These are phyloP conservation scores for Artemisia argyi DNA, from an alignment of 129 eudicot species.

Conservation along the genomic window DNA sequence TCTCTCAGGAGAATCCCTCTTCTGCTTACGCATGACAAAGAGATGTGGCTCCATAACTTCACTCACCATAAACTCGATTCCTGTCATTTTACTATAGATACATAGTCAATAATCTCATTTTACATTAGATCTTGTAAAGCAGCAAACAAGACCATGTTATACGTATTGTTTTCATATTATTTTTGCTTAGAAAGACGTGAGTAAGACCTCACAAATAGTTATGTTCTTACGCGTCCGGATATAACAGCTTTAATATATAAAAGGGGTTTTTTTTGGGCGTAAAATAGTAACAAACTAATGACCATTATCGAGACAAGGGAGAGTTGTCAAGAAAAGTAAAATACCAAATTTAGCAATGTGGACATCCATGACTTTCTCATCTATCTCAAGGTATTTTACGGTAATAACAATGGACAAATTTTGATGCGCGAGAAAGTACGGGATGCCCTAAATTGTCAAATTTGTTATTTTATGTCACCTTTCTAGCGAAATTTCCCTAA, in stretches of 20 bases:
- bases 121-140: background rate
- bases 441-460: too few species aligned
- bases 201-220: background rate
- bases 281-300: too few species aligned
- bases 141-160: slow-evolving; percentile 5
- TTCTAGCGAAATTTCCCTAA: background rate
- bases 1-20: slow-evolving; percentile 78
- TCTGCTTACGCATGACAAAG: slow-evolving; percentile 83
- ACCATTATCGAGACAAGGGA: too few species aligned
- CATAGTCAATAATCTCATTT: slow-evolving; percentile 10
- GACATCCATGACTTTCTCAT: too few species aligned
- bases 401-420: too few species aligned
- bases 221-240: background rate
- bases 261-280: too few species aligned
- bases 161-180: background rate
- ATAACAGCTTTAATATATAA: background rate
- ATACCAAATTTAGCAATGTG: too few species aligned
- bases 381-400: too few species aligned
- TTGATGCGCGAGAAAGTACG: too few species aligned
- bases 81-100: slow-evolving; percentile 75
- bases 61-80: slow-evolving; percentile 62
- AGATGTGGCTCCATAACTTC: slow-evolving; percentile 91
- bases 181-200: background rate
- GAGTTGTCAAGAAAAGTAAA: too few species aligned
- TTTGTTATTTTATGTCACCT: too few species aligned